Evolutionary conservation across 2,329 filamentous ascomycete genomes (phyloP).

Genomic region (Anisogramma anomala): DNA sequence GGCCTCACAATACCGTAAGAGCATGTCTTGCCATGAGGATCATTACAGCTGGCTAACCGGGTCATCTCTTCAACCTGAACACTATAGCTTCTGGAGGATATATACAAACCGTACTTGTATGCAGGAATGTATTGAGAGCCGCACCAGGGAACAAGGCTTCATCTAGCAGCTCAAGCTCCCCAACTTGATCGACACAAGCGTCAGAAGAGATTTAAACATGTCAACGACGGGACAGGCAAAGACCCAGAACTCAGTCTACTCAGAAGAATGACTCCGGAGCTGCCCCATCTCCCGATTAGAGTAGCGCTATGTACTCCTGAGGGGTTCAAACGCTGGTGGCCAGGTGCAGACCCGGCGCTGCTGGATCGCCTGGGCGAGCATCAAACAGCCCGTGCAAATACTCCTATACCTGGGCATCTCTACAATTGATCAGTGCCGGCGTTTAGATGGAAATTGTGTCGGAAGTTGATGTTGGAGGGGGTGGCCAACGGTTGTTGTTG

Average conservation of each 20-base stretch:
- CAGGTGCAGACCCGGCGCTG: not conserved
- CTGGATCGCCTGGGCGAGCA: not conserved
- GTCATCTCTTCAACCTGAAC: no score
- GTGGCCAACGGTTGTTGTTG: no score
- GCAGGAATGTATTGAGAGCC: not conserved
- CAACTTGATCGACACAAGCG: not conserved
- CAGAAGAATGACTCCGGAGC: not conserved
- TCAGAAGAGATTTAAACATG: not conserved
- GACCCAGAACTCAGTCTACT: not conserved
- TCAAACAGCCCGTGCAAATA: no score
- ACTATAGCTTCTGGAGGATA: not conserved
- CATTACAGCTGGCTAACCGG: no score
- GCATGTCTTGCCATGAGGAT: not conserved
- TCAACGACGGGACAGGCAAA: not conserved
- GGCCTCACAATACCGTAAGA: not conserved
- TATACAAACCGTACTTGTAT: not conserved
- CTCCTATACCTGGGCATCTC: no score
- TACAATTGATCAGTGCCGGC: no score
- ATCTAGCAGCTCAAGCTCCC: not conserved
- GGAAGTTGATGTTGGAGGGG: no score
- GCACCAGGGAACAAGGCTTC: no score
- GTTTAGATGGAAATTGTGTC: no score
- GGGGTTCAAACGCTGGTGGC: not conserved
- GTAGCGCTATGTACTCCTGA: not conserved
- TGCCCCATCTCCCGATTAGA: not conserved